A percentile compares a stretch with the other conserved stretches of the same genome.
These are phyloP conservation scores for Houttuynia cordata DNA, from an alignment of 164 flowering plant genomes.

Conservation along the genomic window DNA sequence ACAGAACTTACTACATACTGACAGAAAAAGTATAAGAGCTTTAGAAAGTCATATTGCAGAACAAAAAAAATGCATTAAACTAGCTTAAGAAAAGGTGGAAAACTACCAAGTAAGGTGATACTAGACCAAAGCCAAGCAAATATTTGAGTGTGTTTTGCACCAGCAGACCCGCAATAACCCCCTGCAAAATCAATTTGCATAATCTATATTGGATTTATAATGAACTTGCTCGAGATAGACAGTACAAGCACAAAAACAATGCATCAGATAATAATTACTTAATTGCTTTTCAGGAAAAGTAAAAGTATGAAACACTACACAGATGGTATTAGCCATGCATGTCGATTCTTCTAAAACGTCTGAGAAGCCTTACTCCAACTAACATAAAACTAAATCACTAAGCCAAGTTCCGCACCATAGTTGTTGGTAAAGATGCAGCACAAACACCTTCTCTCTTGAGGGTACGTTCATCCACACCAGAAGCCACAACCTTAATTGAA, in stretches of 20 bases:
- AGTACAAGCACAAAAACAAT: background rate
- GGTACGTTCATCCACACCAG: slow-evolving; percentile 95
- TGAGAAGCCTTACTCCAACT: background rate
- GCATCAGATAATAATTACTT: background rate
- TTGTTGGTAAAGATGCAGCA: slow-evolving; percentile 97
- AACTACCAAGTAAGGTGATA: slow-evolving; percentile 82
- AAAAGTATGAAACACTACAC: background rate
- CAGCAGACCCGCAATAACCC: slow-evolving; percentile 93
- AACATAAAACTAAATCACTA: background rate
- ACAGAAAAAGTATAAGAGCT: background rate
- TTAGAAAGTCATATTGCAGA: background rate
- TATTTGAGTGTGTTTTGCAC: slow-evolving; percentile 92
- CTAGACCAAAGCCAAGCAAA: slow-evolving; percentile 83
- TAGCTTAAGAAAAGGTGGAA: background rate
- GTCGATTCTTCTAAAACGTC: background rate
- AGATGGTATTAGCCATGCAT: background rate
- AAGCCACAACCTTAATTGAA: slow-evolving; percentile 75
- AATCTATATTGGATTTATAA: background rate
- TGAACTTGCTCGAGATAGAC: too few species aligned
- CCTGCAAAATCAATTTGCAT: slow-evolving; percentile 32
- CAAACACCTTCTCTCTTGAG: slow-evolving; percentile 99
- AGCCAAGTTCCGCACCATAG: slow-evolving; percentile 52
- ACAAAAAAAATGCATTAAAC: background rate
- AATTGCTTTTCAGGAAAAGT: background rate
- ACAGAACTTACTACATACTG: background rate